These are phyloP conservation scores for Arthrobotrys sinensis DNA, from an alignment of 2,329 filamentous ascomycete species.

Conservation along the genomic window DNA sequence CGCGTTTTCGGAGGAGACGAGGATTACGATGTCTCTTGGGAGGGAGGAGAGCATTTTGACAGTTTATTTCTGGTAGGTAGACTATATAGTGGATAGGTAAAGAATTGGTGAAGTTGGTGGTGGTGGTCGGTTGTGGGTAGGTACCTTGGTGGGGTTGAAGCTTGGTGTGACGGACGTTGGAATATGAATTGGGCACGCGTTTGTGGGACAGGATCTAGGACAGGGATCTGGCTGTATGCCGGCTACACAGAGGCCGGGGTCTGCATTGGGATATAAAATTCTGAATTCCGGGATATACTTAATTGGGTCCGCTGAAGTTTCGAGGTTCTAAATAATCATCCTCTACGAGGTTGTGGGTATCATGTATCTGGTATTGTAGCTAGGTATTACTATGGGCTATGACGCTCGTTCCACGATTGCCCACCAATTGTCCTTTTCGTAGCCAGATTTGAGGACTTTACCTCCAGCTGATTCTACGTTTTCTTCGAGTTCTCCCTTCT, in stretches of 20 bases:
- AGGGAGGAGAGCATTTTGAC: conserved; percentile 20
- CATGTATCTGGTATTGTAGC: not conserved
- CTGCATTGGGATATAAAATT: conserved; percentile 20
- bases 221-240: conserved; percentile 2
- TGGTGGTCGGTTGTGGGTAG: not conserved
- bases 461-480: conserved; percentile 84
- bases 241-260: conserved; percentile 1
- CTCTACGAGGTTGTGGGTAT: not conserved
- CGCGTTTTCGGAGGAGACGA: conserved; percentile 81
- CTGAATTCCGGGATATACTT: not conserved
- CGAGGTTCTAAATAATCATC: too few species aligned
- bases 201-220: conserved; percentile 3
- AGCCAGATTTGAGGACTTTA: conserved; percentile 82
- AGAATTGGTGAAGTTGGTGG: conserved; percentile 7
- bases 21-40: conserved; percentile 77
- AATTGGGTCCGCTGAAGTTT: too few species aligned
- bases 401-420: conserved; percentile 73
- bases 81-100: not conserved
- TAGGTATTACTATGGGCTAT: not conserved
- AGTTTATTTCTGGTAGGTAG: not conserved
- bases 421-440: conserved; percentile 99
- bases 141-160: conserved; percentile 1
- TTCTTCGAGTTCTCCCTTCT: conserved; percentile 85
- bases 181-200: too few species aligned
- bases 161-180: not conserved